phyloP scores from a whole-genome alignment of 2,329 filamentous ascomycete species.

The Colletotrichum graminicola region DNA sequence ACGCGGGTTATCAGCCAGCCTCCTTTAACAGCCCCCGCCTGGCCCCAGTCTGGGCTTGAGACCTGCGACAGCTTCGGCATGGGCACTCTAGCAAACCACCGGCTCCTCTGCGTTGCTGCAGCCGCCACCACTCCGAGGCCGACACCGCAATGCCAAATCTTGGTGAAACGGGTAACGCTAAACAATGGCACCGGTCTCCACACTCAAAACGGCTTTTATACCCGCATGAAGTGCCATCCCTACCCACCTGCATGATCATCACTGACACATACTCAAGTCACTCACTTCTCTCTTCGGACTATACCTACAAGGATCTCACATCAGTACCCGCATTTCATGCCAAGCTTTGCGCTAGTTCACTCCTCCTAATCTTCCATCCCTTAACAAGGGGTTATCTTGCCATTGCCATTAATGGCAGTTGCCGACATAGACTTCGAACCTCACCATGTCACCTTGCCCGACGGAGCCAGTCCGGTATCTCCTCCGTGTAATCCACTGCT shows the following conservation, averaged over 20 bases:
- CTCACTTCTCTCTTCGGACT: slow-evolving; percentile 8
- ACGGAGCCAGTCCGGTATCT: neutral
- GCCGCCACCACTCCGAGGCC: slow-evolving; percentile 14
- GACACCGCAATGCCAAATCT: slow-evolving; percentile 28
- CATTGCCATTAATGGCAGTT: slow-evolving; percentile 13
- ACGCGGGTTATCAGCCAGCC: slow-evolving; percentile 20
- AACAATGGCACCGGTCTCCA: slow-evolving; percentile 34
- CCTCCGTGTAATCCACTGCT: neutral
- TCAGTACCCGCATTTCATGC: slow-evolving; percentile 15
- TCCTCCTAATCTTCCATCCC: slow-evolving; percentile 26
- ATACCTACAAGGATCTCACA: slow-evolving; percentile 6
- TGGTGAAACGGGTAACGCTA: slow-evolving; percentile 34
- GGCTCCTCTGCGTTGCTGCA: slow-evolving; percentile 19
- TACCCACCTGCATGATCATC: slow-evolving; percentile 41
- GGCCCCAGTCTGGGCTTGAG: slow-evolving; percentile 7
- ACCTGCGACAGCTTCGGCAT: slow-evolving; percentile 20
- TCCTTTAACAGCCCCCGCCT: slow-evolving; percentile 13
- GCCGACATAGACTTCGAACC: slow-evolving; percentile 2
- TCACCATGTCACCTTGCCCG: neutral
- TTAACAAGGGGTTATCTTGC: slow-evolving; percentile 1
- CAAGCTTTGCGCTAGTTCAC: slow-evolving; percentile 32
- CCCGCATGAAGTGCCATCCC: slow-evolving; percentile 33
- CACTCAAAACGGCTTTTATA: slow-evolving; percentile 35
- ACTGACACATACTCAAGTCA: slow-evolving; percentile 29
- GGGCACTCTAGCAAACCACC: slow-evolving; percentile 4